A percentile compares a stretch with the other conserved stretches of the same genome.
Evolutionary conservation across 371 early-diverging fungal species (phyloP).

Genomic region (Saksenaea vasiformis): DNA sequence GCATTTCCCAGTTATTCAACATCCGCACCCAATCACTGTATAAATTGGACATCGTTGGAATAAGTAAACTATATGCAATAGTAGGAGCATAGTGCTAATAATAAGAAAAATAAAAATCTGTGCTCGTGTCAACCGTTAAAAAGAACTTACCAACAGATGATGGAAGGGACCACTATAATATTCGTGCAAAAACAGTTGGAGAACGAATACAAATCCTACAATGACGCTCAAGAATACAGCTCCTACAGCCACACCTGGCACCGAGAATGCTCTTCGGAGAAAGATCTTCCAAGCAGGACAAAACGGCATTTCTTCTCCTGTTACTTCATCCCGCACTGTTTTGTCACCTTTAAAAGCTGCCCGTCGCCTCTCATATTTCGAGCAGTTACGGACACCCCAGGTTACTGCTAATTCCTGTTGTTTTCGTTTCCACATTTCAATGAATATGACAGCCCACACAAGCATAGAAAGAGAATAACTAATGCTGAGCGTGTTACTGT

Average conservation of each 20-base stretch:
- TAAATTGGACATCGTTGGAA: slow-evolving; percentile 70
- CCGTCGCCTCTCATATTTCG: slow-evolving; percentile 63
- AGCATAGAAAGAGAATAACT: slow-evolving; percentile 68
- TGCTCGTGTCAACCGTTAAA: neutral
- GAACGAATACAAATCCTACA: slow-evolving; percentile 68
- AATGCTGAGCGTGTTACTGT: slow-evolving; percentile 56
- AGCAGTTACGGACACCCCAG: slow-evolving; percentile 78
- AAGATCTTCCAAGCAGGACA: slow-evolving; percentile 73
- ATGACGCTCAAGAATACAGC: slow-evolving; percentile 65
- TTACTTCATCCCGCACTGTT: slow-evolving; percentile 63
- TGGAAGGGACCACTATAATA: slow-evolving; percentile 82
- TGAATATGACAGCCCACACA: slow-evolving; percentile 74
- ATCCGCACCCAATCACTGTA: slow-evolving; percentile 66
- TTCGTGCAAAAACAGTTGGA: slow-evolving; percentile 79
- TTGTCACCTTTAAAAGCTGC: slow-evolving; percentile 70
- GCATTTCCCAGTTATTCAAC: slow-evolving; percentile 84
- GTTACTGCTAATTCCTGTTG: slow-evolving; percentile 68
- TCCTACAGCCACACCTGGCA: slow-evolving; percentile 65
- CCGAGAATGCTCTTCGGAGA: slow-evolving; percentile 56
- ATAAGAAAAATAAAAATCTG: slow-evolving; percentile 3
- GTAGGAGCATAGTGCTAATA: slow-evolving; percentile 71
- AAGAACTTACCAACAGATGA: slow-evolving; percentile 35
- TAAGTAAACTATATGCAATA: slow-evolving; percentile 71
- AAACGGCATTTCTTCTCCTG: slow-evolving; percentile 73
- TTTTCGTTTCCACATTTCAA: slow-evolving; percentile 80